phyloP scores from a whole-genome alignment of 1,139 yeast species.

The Debaryomycetaceae sp. region DNA sequence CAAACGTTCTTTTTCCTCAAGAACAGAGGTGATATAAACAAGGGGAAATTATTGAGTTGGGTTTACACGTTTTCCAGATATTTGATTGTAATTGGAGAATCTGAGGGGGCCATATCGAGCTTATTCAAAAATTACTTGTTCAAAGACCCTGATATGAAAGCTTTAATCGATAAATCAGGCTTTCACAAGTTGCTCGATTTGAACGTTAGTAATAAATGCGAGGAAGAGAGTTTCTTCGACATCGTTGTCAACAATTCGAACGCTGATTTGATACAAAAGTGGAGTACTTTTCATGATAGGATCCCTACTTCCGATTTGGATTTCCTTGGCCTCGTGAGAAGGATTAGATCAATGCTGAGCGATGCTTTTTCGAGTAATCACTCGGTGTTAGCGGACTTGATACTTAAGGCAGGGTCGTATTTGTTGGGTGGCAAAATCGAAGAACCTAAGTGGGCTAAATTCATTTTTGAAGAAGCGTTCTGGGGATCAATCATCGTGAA shows the following conservation, averaged over 20 bases:
- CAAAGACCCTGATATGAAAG: constrained; percentile 4
- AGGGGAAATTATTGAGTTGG: constrained; percentile 44
- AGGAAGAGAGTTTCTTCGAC: constrained; percentile 17
- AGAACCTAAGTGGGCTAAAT: constrained; percentile 12
- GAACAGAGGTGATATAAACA: constrained; percentile 19
- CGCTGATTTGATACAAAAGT: constrained; percentile 12
- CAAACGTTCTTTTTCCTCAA: constrained; percentile 58
- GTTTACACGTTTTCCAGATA: constrained; percentile 42
- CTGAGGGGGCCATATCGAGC: constrained; percentile 25
- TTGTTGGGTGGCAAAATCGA: constrained; percentile 15
- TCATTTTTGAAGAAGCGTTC: constrained; percentile 15
- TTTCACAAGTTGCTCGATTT: not conserved
- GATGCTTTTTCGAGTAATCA: constrained; percentile 8
- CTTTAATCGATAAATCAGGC: constrained; percentile 2
- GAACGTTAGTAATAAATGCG: not conserved
- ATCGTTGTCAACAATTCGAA: constrained; percentile 19
- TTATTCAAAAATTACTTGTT: constrained; percentile 20
- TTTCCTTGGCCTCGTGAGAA: constrained; percentile 39
- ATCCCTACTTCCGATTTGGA: constrained; percentile 46
- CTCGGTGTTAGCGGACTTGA: constrained; percentile 2
- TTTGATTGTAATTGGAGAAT: constrained; percentile 54
- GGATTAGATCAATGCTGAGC: constrained; percentile 26
- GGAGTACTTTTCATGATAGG: constrained; percentile 16
- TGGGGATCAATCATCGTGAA: constrained; percentile 10
- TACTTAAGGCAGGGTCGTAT: constrained; percentile 27